A percentile compares a stretch with the other conserved stretches of the same genome.
Evolutionary conservation across 305 asterid genomes (phyloP).

Genomic region (Fraxinus ornus): DNA sequence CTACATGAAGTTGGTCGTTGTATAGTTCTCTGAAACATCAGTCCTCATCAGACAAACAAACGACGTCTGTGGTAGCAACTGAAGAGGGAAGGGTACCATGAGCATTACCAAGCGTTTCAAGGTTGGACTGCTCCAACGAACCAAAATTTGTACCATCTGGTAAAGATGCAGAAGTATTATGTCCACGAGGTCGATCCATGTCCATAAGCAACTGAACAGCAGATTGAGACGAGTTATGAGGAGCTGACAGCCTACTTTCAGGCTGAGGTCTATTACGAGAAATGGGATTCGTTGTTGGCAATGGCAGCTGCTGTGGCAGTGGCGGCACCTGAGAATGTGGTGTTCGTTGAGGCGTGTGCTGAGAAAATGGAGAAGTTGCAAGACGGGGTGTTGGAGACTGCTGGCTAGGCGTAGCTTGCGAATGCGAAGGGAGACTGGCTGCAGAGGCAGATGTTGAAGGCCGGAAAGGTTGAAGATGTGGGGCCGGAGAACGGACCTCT

Average conservation of each 20-base stretch:
- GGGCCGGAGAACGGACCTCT: constrained; percentile 38
- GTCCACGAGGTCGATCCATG: constrained; percentile 31
- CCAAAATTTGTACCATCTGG: constrained; percentile 26
- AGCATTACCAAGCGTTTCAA: neutral
- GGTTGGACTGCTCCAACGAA: neutral
- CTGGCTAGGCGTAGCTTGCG: constrained; percentile 25
- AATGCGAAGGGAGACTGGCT: constrained; percentile 13
- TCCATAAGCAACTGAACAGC: constrained; percentile 37
- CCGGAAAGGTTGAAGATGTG: constrained; percentile 40
- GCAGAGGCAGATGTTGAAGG: constrained; percentile 14
- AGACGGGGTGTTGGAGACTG: constrained; percentile 15
- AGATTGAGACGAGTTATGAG: constrained; percentile 19
- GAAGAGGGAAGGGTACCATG: neutral
- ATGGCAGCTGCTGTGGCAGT: constrained; percentile 14
- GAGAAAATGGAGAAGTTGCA: constrained; percentile 19
- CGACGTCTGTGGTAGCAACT: neutral
- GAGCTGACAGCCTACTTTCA: constrained; percentile 15
- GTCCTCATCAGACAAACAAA: constrained; percentile 1
- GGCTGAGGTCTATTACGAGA: constrained; percentile 23
- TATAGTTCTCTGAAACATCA: neutral
- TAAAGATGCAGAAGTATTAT: constrained; percentile 20
- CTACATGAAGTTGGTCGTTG: neutral
- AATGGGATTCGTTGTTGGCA: constrained; percentile 15
- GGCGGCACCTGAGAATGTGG: constrained; percentile 21
- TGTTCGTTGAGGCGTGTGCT: constrained; percentile 14